Evolutionary conservation across 208 protist genomes (phyloP).

Genomic region (Leishmania tarentolae): DNA sequence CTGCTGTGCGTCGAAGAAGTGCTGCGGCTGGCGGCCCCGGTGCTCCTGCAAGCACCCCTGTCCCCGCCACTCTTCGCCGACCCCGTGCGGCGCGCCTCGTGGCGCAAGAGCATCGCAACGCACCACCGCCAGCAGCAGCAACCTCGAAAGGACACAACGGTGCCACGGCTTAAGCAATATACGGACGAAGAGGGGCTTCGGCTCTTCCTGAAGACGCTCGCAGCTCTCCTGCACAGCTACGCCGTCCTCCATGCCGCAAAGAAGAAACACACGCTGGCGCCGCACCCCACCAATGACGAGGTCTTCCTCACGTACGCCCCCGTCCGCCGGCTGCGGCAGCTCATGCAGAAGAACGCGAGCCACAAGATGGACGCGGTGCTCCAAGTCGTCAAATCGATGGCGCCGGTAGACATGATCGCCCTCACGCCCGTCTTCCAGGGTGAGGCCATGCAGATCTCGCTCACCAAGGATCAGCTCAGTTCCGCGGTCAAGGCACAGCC

Average conservation of each 20-base stretch:
- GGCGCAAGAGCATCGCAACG: constrained; percentile 15
- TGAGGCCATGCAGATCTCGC: constrained; percentile 17
- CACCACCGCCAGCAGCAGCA: too few relatives aligned
- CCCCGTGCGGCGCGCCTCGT: constrained; percentile 8
- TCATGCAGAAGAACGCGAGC: constrained; percentile 24
- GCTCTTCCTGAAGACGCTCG: constrained; percentile 54
- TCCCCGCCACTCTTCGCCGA: constrained; percentile 1
- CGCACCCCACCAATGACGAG: constrained; percentile 22
- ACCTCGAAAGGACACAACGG: constrained; percentile 33
- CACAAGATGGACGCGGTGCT: constrained; percentile 24
- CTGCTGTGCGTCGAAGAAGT: constrained; percentile 70
- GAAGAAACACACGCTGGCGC: constrained; percentile 52
- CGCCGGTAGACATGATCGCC: constrained; percentile 46
- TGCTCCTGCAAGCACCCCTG: constrained; percentile 40
- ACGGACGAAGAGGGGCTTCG: constrained; percentile 38
- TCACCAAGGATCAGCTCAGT: constrained; percentile 60
- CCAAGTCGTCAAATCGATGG: constrained; percentile 19
- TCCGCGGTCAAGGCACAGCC: constrained; percentile 55
- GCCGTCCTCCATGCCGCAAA: constrained; percentile 45
- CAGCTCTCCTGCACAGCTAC: constrained; percentile 47
- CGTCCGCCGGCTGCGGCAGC: constrained; percentile 51
- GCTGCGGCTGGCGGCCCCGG: constrained; percentile 49
- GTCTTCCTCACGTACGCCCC: constrained; percentile 46
- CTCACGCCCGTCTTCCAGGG: constrained; percentile 37
- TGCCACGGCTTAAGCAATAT: constrained; percentile 48